Conservation (phyloP, 768 basidiomycete genomes). For the Sarcodon sp. region DNA sequence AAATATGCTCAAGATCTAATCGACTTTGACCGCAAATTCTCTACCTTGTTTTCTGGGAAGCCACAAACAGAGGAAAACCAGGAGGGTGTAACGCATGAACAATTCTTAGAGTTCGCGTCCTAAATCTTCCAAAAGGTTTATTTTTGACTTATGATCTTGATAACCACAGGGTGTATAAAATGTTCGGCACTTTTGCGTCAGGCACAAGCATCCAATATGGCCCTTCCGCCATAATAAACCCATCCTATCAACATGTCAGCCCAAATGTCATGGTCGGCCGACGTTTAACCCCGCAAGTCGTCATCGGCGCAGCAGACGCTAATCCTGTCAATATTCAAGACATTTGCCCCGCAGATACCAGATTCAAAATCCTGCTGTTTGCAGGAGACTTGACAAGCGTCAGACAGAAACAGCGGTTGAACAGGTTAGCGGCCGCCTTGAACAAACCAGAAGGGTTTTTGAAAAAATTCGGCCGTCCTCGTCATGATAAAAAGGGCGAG, state of each 20-base stretch:
- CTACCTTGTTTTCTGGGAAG: conserved; percentile 41
- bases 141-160: too few species aligned
- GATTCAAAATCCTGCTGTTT: conserved; percentile 46
- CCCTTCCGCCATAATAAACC: conserved; percentile 27
- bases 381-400: conserved; percentile 26
- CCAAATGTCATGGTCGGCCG: conserved; percentile 32
- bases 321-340: conserved; percentile 42
- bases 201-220: conserved; percentile 43
- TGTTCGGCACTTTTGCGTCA: conserved; percentile 40
- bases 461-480: conserved; percentile 3
- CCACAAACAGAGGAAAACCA: conserved; percentile 23
- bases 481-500: conserved; percentile 7
- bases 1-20: conserved; percentile 65
- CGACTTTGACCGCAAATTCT: conserved; percentile 46
- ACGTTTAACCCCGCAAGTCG: conserved; percentile 35
- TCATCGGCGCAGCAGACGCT: conserved; percentile 37
- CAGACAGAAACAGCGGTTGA: conserved; percentile 8
- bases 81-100: conserved; percentile 34
- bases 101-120: conserved; percentile 28
- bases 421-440: conserved; percentile 9
- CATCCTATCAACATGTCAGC: conserved; percentile 24
- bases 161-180: conserved; percentile 30
- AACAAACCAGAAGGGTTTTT: conserved; percentile 9
- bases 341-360: conserved; percentile 33
- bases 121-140: too few species aligned